Conservation (phyloP, 176 grass and related monocot species). For the Microstegium vimineum region DNA sequence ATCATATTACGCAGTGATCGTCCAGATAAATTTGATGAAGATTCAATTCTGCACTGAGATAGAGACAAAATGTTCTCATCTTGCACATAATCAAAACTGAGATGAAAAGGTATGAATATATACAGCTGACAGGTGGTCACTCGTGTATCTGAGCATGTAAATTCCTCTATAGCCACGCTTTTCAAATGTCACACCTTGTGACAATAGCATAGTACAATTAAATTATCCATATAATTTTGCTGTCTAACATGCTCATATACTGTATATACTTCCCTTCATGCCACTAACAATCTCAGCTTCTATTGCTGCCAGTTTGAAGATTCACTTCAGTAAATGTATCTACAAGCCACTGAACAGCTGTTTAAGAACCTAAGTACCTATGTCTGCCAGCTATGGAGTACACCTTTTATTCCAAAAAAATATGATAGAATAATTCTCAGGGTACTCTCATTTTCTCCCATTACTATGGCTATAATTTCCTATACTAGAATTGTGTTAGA, state of each 20-base stretch:
- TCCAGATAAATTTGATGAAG: slow-evolving; percentile 82
- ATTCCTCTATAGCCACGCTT: background rate
- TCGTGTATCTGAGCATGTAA: slow-evolving; percentile 5
- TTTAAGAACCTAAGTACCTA: slow-evolving; percentile 5
- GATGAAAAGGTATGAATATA: slow-evolving; percentile 25
- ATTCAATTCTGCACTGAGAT: slow-evolving; percentile 78
- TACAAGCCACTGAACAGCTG: slow-evolving; percentile 4
- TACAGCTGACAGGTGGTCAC: background rate
- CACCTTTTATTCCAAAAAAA: background rate
- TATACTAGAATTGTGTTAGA: background rate
- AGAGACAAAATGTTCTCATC: slow-evolving; percentile 56
- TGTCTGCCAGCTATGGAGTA: background rate
- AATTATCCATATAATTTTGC: slow-evolving; percentile 7
- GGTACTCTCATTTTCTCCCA: background rate
- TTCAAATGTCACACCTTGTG: slow-evolving; percentile 4
- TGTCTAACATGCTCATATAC: slow-evolving; percentile 2
- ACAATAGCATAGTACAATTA: background rate
- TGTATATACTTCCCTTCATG: slow-evolving; percentile 20
- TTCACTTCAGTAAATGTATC: slow-evolving; percentile 20
- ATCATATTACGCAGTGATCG: slow-evolving; percentile 67
- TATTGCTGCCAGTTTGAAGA: background rate
- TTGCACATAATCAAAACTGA: slow-evolving; percentile 48
- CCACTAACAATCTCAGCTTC: slow-evolving; percentile 18
- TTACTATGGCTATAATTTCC: background rate
- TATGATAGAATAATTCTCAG: slow-evolving; percentile 1